Base-by-base conservation (phyloP, 441 rosid species). In the Pelargonium citronellum region DNA sequence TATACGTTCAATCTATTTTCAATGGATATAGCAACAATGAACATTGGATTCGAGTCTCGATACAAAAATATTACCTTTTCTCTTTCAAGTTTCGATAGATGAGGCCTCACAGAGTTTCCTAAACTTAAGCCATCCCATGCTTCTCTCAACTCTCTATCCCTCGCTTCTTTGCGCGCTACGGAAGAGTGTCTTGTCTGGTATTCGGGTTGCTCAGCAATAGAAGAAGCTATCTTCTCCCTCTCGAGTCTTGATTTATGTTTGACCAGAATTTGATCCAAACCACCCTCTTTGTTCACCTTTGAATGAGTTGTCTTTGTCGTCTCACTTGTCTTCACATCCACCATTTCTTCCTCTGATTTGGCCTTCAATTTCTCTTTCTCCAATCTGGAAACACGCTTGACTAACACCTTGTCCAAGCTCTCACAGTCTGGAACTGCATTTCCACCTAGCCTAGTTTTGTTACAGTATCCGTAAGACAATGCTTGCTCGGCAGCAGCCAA, bases 121-220 rank as follows among this genome's bases (percentile, higher is more conserved):
- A 94, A 84, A 79, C 92, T 87, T 51, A 94, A 73, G 64, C 97
- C 99, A 77, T 93, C 95, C 97, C 97, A 91, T 66, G 89, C 84
- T 81, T 87, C 96, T 78, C 82, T 88, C 84, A 94, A 73, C 83
- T 94, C 99, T 80, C 79, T 88, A 11, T 89, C 94, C 73, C 89
- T 83, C 39, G 85, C 87, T 81, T 86, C 82, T 83, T 79, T 87
- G 39, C 95, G 93, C 15, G 83, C 72, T 19, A 78, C 74, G 3
- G 76, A 71, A 2, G 76, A 71, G 4, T 69, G 63, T 69, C 75
- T 80, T 34, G 41, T 72, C 67, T 66, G 78, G 15, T 79, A 85
- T 69, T 55, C 81, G 24, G 79, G 65, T 64, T 82, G 73, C 64
- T 73, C 73, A 4, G 74, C 76, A 37, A 8, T 37, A 37, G 41